These are phyloP conservation scores for Picochlorum sp. DNA, from an alignment of 139 green algal species.

Conservation along the genomic window DNA sequence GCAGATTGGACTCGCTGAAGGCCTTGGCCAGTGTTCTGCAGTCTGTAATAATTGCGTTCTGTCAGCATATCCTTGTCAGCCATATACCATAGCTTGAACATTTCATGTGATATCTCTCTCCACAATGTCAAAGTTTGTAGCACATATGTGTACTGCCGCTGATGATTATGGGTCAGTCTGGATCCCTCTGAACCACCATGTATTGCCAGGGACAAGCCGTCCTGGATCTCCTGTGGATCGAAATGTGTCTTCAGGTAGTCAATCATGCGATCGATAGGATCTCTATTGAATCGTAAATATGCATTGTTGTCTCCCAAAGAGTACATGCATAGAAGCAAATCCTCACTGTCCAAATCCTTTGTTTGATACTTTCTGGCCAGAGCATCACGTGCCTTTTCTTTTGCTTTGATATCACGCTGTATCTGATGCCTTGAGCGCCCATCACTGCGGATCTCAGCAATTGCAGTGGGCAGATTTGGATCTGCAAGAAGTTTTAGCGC, in stretches of 20 bases:
- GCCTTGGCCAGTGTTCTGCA: slow-evolving; percentile 86
- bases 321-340: slow-evolving; percentile 81
- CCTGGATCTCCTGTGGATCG: neutral
- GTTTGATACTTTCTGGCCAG: slow-evolving; percentile 57
- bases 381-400: slow-evolving; percentile 44
- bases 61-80: slow-evolving; percentile 81
- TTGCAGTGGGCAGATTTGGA: slow-evolving; percentile 60
- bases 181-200: slow-evolving; percentile 23
- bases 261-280: slow-evolving; percentile 58
- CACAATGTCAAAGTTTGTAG: slow-evolving; percentile 85
- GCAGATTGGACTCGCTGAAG: slow-evolving; percentile 88
- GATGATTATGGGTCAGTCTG: slow-evolving; percentile 81
- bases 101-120: slow-evolving; percentile 72
- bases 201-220: neutral
- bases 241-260: slow-evolving; percentile 7
- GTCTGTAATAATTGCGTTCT: slow-evolving; percentile 65
- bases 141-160: slow-evolving; percentile 84
- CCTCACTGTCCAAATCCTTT: slow-evolving; percentile 40
- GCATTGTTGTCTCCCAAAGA: slow-evolving; percentile 87
- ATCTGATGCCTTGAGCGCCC: slow-evolving; percentile 40
- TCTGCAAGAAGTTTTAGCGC: slow-evolving; percentile 57
- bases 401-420: slow-evolving; percentile 70
- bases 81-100: slow-evolving; percentile 88
- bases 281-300: slow-evolving; percentile 85
- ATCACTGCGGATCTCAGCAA: slow-evolving; percentile 70